Conservation (phyloP, 495 filamentous ascomycete species). For the Choiromyces venosus region DNA sequence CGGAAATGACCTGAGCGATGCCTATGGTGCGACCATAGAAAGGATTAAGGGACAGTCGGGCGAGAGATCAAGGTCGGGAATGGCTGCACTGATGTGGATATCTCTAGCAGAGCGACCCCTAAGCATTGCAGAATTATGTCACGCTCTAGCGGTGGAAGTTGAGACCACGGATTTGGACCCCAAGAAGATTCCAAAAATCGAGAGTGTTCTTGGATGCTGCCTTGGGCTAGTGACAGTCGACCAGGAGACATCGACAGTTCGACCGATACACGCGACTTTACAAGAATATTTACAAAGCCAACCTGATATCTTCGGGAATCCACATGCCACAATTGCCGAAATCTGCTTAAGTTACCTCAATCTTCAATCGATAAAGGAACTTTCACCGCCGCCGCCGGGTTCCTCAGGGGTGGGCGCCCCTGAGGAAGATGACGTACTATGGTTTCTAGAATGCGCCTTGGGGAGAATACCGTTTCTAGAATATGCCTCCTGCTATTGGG, state of each 20-base stretch:
- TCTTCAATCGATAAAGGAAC: neutral
- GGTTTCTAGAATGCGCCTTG: neutral
- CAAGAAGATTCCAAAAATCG: neutral
- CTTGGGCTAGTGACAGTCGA: neutral
- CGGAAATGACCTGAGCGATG: neutral
- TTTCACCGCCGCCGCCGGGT: neutral
- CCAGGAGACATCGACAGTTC: neutral
- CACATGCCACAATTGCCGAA: neutral
- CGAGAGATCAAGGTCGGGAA: neutral
- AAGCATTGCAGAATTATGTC: neutral
- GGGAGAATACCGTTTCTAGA: neutral
- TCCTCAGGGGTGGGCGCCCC: neutral
- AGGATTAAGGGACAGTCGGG: neutral
- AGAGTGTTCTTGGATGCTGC: neutral
- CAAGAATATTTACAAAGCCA: neutral
- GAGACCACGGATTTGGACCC: neutral
- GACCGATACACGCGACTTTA: neutral
- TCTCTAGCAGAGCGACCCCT: neutral
- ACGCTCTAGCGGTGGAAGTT: neutral
- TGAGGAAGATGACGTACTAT: neutral
- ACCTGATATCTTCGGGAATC: neutral
- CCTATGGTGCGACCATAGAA: neutral
- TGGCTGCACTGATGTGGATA: neutral
- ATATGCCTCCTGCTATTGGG: neutral
- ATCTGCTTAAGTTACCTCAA: neutral